A percentile compares a stretch with the other conserved stretches of the same genome.
These are phyloP conservation scores for Phylloporus sp. DNA, from an alignment of 768 basidiomycete species.

Conservation along the genomic window DNA sequence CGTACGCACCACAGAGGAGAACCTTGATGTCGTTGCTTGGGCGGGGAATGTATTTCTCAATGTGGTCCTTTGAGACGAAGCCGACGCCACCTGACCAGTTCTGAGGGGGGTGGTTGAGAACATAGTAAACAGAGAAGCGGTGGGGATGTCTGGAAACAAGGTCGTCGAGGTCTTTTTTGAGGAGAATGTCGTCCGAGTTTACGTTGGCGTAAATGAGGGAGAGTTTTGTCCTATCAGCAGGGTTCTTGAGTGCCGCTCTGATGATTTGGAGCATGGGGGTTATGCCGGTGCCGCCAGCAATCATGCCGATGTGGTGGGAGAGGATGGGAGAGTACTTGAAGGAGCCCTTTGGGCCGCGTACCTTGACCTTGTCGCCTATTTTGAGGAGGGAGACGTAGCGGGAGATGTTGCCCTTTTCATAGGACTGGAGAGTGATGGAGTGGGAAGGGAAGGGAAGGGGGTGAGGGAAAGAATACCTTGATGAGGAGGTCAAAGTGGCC, in stretches of 20 bases:
- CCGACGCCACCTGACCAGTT: conserved; percentile 87
- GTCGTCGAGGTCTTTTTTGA: conserved; percentile 82
- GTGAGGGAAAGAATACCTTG: conserved; percentile 54
- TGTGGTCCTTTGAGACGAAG: conserved; percentile 91
- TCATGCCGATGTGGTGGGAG: conserved; percentile 86
- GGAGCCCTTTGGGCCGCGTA: conserved; percentile 96
- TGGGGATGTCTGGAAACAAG: conserved; percentile 57
- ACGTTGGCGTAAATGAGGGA: conserved; percentile 97
- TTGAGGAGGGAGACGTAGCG: conserved; percentile 76
- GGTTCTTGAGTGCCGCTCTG: conserved; percentile 86
- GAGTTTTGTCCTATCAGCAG: conserved; percentile 76
- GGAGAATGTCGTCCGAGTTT: conserved; percentile 84
- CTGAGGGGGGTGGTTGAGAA: conserved; percentile 90
- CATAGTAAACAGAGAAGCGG: conserved; percentile 80
- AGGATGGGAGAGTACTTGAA: conserved; percentile 78
- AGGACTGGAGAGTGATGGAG: conserved; percentile 50
- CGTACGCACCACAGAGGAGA: conserved; percentile 73
- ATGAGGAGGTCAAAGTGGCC: conserved; percentile 96
- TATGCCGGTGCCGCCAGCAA: conserved; percentile 97
- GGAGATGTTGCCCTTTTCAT: conserved; percentile 97
- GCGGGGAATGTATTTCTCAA: conserved; percentile 73
- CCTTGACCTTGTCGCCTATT: conserved; percentile 79
- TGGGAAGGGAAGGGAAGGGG: background rate
- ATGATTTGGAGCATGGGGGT: conserved; percentile 99
- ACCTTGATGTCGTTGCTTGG: conserved; percentile 67